These are phyloP conservation scores for Globisporangium cederbergense DNA, from an alignment of 352 stramenopile species.

Conservation along the genomic window DNA sequence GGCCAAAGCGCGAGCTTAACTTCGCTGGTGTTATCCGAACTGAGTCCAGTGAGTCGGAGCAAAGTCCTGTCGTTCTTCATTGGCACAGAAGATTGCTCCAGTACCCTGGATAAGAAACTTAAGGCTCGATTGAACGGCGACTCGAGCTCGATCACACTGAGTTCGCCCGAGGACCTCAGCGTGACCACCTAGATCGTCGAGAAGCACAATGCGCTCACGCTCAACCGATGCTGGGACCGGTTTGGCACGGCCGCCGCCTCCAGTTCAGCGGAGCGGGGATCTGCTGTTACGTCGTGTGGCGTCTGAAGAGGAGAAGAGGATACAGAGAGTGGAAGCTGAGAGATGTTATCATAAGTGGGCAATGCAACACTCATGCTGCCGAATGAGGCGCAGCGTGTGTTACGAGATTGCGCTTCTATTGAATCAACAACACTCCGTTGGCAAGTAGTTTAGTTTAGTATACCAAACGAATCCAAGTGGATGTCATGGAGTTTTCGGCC, in stretches of 20 bases:
- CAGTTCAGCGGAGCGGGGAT: background rate
- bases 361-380: background rate
- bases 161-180: background rate
- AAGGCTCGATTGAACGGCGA: background rate
- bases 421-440: too few species aligned
- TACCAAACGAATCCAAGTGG: too few species aligned
- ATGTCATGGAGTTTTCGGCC: too few species aligned
- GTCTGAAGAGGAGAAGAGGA: background rate
- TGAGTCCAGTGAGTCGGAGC: background rate
- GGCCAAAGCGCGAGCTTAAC: background rate
- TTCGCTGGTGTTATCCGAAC: background rate
- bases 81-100: conserved; percentile 4
- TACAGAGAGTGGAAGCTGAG: too few species aligned
- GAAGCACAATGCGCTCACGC: conserved; percentile 1
- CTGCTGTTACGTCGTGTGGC: background rate
- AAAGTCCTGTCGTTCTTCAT: background rate
- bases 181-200: background rate
- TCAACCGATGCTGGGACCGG: conserved; percentile 5
- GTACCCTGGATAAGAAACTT: conserved; percentile 1
- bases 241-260: background rate
- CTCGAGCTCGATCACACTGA: background rate
- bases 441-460: too few species aligned
- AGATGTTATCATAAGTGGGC: background rate
- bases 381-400: too few species aligned
- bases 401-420: background rate